Conservation (phyloP, 768 basidiomycete genomes). For the Lactarius sanguifluus region DNA sequence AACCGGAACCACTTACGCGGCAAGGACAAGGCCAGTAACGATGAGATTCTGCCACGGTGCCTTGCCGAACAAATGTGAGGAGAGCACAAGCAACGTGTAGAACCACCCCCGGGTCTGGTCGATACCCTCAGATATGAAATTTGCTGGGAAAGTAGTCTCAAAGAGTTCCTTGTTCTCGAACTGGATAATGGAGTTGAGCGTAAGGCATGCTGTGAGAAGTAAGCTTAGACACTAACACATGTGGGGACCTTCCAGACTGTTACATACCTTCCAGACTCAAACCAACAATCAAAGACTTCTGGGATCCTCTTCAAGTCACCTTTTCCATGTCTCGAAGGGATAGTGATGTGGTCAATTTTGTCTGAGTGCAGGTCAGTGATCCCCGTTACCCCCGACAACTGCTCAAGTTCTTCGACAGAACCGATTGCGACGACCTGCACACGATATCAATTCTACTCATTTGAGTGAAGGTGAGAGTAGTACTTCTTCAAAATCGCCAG, state of each 20-base stretch:
- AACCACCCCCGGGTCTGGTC: conserved; percentile 99
- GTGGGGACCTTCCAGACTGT: background rate
- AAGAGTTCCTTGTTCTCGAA: conserved; percentile 95
- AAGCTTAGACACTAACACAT: background rate
- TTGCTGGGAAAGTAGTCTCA: conserved; percentile 84
- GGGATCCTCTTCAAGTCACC: conserved; percentile 86
- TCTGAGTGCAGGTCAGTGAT: conserved; percentile 93
- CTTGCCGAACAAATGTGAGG: conserved; percentile 89
- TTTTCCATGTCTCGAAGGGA: conserved; percentile 88
- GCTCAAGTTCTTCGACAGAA: conserved; percentile 86
- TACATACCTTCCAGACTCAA: conserved; percentile 93
- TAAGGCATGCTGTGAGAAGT: conserved; percentile 86
- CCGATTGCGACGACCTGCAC: conserved; percentile 43
- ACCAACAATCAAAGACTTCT: conserved; percentile 99
- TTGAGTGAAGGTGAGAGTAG: background rate
- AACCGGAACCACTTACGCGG: conserved; percentile 58
- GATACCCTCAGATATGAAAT: conserved; percentile 97
- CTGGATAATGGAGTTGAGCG: conserved; percentile 94
- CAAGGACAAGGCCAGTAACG: conserved; percentile 92
- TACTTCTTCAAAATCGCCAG: conserved; percentile 90
- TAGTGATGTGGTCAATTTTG: conserved; percentile 93
- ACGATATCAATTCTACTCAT: background rate
- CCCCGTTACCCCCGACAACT: conserved; percentile 76
- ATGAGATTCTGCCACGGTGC: conserved; percentile 99
- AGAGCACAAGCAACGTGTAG: conserved; percentile 94